Evolutionary conservation across 768 basidiomycete species (phyloP), one percentile per base, ranked within the genome.

Genomic region (Trametes villosa): DNA sequence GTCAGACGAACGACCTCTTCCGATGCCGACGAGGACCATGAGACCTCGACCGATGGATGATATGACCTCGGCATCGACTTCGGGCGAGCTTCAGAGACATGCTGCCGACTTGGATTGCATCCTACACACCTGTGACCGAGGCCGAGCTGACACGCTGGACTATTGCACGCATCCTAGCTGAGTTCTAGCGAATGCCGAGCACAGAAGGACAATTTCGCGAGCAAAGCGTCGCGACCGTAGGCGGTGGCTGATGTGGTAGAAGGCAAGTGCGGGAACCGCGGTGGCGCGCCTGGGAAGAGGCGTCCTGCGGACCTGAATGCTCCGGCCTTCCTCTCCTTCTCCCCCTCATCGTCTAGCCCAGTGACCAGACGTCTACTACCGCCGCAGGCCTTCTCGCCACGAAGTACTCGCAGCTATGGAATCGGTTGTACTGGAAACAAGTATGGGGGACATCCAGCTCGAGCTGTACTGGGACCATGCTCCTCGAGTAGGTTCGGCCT

Each of bases 381-480:
- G 9, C 53, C 46, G 62, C 53, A 24, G 38, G 5, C n/a, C 45
- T 49, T 49, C 41, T 34, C 18, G 40, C 36, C 45, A 18, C 29
- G 53, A 30, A 41, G 27, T 9, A 11, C 11, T 6, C n/a, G 29
- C 38, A 33, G 45, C 27, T 17, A 68, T 68, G 64, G 83, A 83
- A 47, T 86, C 88, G 33, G 89, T 93, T 18, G 81, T 90, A 33
- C 74, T 94, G 22, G 88, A 92, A 75, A 96, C 93, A 18, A 93
- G 79, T 69, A 71, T 96, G 72, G 93, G 93, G n/a, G 86, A 94
- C 64, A 77, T 98, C 49, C 87, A 91, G 65, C 79, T 98, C 2
- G 96, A 98, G 75, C 81, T 98, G 24, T 98, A 98, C 77, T 94
- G 89, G 86, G 77, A 92, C 38, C 94, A 97, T 73, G 92, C 95